Conservation (phyloP, 345 rosid species). For the Euphorbia lathyris region DNA sequence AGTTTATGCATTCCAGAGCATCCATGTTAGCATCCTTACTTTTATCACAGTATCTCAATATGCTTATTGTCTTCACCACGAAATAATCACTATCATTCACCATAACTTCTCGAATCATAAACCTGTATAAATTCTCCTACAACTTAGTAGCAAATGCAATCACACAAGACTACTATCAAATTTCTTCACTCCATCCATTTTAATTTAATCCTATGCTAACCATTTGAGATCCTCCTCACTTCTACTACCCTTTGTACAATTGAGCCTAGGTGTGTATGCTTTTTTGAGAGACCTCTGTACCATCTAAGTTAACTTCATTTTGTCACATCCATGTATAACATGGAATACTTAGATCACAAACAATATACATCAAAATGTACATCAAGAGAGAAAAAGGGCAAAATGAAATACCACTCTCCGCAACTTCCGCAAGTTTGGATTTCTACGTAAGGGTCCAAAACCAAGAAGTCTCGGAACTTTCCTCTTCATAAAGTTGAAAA, state of each 20-base stretch:
- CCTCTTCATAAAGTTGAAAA: constrained; percentile 64
- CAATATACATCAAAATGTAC: neutral
- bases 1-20: neutral
- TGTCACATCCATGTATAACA: neutral
- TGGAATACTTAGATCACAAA: neutral
- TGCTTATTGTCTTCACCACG: neutral
- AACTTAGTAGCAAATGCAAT: neutral
- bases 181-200: neutral
- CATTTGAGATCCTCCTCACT: neutral
- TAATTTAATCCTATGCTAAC: neutral
- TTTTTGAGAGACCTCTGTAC: neutral
- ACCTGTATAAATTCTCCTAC: neutral
- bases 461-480: constrained; percentile 71
- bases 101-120: neutral
- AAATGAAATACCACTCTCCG: constrained; percentile 65
- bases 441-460: constrained; percentile 69
- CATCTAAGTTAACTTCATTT: neutral
- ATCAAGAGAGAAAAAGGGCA: constrained; percentile 8
- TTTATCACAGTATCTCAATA: neutral
- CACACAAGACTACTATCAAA: neutral
- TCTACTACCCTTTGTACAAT: neutral
- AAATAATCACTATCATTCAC: neutral
- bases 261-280: neutral
- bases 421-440: constrained; percentile 70
- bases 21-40: neutral